phyloP scores from a whole-genome alignment of 2,329 filamentous ascomycete genomes.

The Claviceps sp. region DNA sequence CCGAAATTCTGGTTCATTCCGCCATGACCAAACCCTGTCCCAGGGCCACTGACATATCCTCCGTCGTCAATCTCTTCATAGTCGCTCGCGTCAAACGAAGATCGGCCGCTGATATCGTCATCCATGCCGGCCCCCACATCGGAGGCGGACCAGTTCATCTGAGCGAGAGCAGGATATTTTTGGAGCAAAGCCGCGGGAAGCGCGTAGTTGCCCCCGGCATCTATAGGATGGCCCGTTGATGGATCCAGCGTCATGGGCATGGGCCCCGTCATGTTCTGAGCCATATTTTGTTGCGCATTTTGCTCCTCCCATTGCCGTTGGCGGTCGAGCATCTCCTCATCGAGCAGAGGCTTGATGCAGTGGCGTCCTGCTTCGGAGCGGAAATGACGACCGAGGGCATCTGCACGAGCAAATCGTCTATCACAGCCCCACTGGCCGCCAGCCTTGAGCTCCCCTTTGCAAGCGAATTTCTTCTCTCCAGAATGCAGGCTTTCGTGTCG shows the following conservation, averaged over 20 bases:
- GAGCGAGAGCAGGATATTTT: slow-evolving; percentile 87
- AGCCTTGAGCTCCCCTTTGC: slow-evolving; percentile 76
- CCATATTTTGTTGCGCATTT: slow-evolving; percentile 50
- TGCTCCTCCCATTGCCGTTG: slow-evolving; percentile 65
- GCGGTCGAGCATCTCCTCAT: slow-evolving; percentile 79
- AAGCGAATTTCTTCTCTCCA: slow-evolving; percentile 97
- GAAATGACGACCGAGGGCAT: slow-evolving; percentile 90
- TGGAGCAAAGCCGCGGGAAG: slow-evolving; percentile 80
- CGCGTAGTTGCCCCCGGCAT: slow-evolving; percentile 44
- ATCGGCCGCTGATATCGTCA: slow-evolving; percentile 64
- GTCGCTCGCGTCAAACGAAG: slow-evolving; percentile 71
- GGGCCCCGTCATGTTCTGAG: slow-evolving; percentile 43
- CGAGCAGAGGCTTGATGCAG: slow-evolving; percentile 92
- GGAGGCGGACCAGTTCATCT: slow-evolving; percentile 62
- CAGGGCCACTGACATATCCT: slow-evolving; percentile 51
- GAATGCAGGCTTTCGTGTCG: slow-evolving; percentile 92
- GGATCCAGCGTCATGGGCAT: slow-evolving; percentile 46
- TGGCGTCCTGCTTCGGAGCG: slow-evolving; percentile 88
- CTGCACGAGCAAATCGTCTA: slow-evolving; percentile 82
- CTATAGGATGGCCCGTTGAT: slow-evolving; percentile 43
- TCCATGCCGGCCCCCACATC: slow-evolving; percentile 60
- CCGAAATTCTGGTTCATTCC: slow-evolving; percentile 40
- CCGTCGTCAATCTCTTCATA: slow-evolving; percentile 61
- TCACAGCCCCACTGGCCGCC: slow-evolving; percentile 86
- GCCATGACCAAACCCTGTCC: slow-evolving; percentile 44